A percentile compares a stretch with the other conserved stretches of the same genome.
Evolutionary conservation across 352 stramenopile genomes (phyloP).

Genomic region (Globisporangium takayamanum): DNA sequence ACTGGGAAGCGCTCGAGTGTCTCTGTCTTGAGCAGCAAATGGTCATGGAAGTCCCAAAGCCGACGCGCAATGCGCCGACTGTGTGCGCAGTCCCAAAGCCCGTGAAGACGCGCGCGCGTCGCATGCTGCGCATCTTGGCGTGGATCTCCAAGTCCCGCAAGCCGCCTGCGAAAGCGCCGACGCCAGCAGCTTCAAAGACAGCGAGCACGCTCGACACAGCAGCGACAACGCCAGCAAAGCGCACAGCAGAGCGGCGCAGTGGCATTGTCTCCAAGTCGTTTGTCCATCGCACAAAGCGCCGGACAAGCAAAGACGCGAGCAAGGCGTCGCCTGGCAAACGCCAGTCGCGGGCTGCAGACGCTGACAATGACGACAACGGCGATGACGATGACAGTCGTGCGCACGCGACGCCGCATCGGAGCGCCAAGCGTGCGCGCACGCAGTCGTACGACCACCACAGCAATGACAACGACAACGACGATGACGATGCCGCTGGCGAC

Average conservation of each 20-base stretch:
- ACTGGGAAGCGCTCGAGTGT: conserved; percentile 78
- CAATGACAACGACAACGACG: not conserved
- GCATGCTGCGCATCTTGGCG: conserved; percentile 61
- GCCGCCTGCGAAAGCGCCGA: conserved; percentile 11
- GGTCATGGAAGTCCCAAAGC: conserved; percentile 66
- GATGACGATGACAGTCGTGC: conserved; percentile 11
- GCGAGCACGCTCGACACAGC: not conserved
- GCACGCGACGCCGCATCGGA: conserved; percentile 8
- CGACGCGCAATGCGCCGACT: conserved; percentile 37
- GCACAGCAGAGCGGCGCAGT: conserved; percentile 21
- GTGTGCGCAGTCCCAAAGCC: conserved; percentile 64
- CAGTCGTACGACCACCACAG: not conserved
- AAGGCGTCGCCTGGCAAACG: conserved; percentile 16
- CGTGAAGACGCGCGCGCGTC: conserved; percentile 44
- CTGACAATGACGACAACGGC: conserved; percentile 1
- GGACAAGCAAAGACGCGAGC: conserved; percentile 7
- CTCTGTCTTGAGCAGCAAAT: conserved; percentile 66
- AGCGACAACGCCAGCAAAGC: conserved; percentile 1
- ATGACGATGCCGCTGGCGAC: not conserved
- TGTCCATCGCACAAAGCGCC: conserved; percentile 11
- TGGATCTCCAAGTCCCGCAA: conserved; percentile 75
- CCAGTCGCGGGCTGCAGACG: conserved; percentile 3
- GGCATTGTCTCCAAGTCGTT: conserved; percentile 65
- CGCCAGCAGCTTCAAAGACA: too few relatives aligned
- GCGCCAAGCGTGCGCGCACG: not conserved